A percentile compares a stretch with the other conserved stretches of the same genome.
Conservation (phyloP, 345 rosid genomes). For the rapeseed (Brassica napus) region Da-Ae NC_063448.1:17253001-17253500, state of each 20-base stretch:
- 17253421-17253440: conserved; percentile 62
- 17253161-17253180: conserved; percentile 79
- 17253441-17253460: conserved; percentile 82
- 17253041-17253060: conserved; percentile 82
- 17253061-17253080: conserved; percentile 73
- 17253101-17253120: conserved; percentile 95
- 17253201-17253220: conserved; percentile 86
- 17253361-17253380: conserved; percentile 78
- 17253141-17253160: conserved; percentile 94
- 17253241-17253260: conserved; percentile 81
- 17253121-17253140: conserved; percentile 87
- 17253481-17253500: conserved; percentile 92
- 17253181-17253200: conserved; percentile 78
- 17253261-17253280: conserved; percentile 86
- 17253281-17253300: conserved; percentile 58
- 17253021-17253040: conserved; percentile 75
- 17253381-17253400: conserved; percentile 75
- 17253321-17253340: conserved; percentile 73
- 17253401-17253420: conserved; percentile 69
- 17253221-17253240: conserved; percentile 83
- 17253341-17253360: conserved; percentile 66
- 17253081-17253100: conserved; percentile 94
- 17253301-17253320: conserved; percentile 48
- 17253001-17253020: conserved; percentile 95
- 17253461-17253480: conserved; percentile 61